These are phyloP conservation scores for Mycena sp. DNA, from an alignment of 1,284 basidiomycete species.

Conservation along the genomic window DNA sequence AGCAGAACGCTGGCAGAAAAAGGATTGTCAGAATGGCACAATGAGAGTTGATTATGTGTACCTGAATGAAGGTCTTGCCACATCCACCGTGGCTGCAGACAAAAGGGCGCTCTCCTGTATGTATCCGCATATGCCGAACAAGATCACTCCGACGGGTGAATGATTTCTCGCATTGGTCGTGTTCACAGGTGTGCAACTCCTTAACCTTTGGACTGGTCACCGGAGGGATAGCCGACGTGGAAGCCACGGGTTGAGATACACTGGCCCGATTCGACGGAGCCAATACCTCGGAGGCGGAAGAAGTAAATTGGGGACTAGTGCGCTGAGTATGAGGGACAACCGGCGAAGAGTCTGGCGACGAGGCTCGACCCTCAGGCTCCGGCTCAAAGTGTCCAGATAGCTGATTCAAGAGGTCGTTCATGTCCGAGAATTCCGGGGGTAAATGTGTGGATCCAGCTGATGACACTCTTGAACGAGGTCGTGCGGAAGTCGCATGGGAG, in stretches of 20 bases:
- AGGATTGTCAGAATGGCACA: slow-evolving; percentile 29
- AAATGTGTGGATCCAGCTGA: slow-evolving; percentile 54
- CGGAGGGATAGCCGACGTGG: slow-evolving; percentile 53
- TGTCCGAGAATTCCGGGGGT: slow-evolving; percentile 69
- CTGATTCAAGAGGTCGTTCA: slow-evolving; percentile 78
- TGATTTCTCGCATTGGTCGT: slow-evolving; percentile 75
- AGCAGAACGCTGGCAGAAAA: slow-evolving; percentile 73
- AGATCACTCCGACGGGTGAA: slow-evolving; percentile 83
- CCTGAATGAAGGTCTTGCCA: slow-evolving; percentile 89
- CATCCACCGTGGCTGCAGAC: slow-evolving; percentile 74
- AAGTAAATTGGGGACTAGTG: slow-evolving; percentile 11
- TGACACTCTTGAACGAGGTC: slow-evolving; percentile 33
- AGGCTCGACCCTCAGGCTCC: slow-evolving; percentile 51
- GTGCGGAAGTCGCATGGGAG: slow-evolving; percentile 41
- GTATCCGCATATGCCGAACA: slow-evolving; percentile 84
- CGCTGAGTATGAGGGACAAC: slow-evolving; percentile 54
- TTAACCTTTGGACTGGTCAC: slow-evolving; percentile 43
- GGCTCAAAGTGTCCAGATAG: slow-evolving; percentile 74
- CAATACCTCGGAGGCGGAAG: slow-evolving; percentile 41
- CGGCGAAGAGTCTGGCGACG: slow-evolving; percentile 53
- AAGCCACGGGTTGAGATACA: slow-evolving; percentile 52
- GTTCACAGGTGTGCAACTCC: slow-evolving; percentile 58
- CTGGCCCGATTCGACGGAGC: slow-evolving; percentile 44
- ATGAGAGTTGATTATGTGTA: slow-evolving; percentile 39
- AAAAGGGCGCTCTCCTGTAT: slow-evolving; percentile 90